Evolutionary conservation across 2,329 filamentous ascomycete species (phyloP).

Genomic region (Fusarium albidum): DNA sequence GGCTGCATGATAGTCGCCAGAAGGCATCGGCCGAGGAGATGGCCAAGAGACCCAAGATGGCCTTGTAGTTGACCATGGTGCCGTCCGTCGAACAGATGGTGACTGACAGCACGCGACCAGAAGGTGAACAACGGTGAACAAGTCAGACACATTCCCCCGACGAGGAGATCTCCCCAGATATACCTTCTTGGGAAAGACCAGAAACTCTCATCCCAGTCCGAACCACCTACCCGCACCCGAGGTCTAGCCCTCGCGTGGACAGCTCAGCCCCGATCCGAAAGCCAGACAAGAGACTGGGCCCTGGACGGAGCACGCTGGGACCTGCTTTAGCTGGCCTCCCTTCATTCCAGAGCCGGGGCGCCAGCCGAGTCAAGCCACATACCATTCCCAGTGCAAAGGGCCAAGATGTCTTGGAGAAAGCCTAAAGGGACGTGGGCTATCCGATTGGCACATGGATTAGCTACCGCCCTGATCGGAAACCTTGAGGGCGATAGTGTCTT

Average conservation of each 20-base stretch:
- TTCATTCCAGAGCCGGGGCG: constrained; percentile 22
- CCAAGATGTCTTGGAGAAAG: constrained; percentile 20
- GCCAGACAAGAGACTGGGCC: constrained; percentile 11
- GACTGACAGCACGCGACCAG: too few relatives aligned
- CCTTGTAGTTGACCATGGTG: constrained; percentile 23
- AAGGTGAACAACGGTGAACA: constrained; percentile 2
- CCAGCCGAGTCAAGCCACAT: constrained; percentile 8
- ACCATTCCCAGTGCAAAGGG: constrained; percentile 21
- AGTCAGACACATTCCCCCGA: neutral
- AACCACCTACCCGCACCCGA: too few relatives aligned
- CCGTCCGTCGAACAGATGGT: too few relatives aligned
- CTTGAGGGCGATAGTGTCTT: too few relatives aligned
- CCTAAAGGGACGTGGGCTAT: too few relatives aligned
- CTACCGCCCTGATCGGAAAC: constrained; percentile 9
- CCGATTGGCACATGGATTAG: too few relatives aligned
- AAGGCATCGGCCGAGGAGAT: constrained; percentile 29
- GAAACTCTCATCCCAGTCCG: constrained; percentile 5
- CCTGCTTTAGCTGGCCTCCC: constrained; percentile 6
- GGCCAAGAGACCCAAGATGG: constrained; percentile 21
- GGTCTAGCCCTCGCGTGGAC: too few relatives aligned
- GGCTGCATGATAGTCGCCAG: constrained; percentile 37
- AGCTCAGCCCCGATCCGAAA: constrained; percentile 15
- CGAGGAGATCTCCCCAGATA: constrained; percentile 29
- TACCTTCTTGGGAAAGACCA: neutral
- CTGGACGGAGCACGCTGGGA: too few relatives aligned